phyloP scores from a whole-genome alignment of 176 grass and related monocot species.

The Lolium perenne region DNA sequence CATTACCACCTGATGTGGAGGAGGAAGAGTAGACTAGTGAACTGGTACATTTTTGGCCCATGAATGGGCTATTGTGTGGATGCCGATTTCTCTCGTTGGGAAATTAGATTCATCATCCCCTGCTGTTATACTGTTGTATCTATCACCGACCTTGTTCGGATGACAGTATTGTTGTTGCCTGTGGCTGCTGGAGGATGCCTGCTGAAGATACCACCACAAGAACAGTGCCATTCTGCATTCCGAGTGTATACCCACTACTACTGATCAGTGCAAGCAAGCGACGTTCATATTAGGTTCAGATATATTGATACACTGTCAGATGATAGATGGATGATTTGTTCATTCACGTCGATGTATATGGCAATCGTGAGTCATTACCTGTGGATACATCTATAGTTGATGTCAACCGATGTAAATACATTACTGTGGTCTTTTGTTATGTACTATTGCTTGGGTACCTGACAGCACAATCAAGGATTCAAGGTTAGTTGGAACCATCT shows the following conservation, averaged over 20 bases:
- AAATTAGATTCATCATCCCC: neutral
- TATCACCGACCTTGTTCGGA: neutral
- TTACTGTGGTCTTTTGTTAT: neutral
- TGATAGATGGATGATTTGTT: slow-evolving; percentile 3
- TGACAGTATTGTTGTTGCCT: neutral
- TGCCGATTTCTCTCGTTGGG: neutral
- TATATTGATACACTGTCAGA: neutral
- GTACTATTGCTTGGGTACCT: neutral
- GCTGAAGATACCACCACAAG: slow-evolving; percentile 12
- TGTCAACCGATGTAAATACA: slow-evolving; percentile 33
- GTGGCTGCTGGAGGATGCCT: neutral
- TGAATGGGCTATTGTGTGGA: neutral
- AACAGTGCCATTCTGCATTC: neutral
- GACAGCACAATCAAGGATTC: neutral
- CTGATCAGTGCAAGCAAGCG: neutral
- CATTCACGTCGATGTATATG: neutral
- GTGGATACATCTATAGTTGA: neutral
- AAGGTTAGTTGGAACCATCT: neutral
- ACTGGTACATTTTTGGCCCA: neutral
- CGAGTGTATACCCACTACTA: neutral
- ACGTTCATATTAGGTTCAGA: slow-evolving; percentile 34
- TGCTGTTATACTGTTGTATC: slow-evolving; percentile 6
- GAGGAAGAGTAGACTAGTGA: slow-evolving; percentile 64
- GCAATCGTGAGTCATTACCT: neutral
- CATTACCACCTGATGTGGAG: slow-evolving; percentile 71